phyloP scores from a whole-genome alignment of 345 rosid species.

The Bruguiera gymnorhiza region DNA sequence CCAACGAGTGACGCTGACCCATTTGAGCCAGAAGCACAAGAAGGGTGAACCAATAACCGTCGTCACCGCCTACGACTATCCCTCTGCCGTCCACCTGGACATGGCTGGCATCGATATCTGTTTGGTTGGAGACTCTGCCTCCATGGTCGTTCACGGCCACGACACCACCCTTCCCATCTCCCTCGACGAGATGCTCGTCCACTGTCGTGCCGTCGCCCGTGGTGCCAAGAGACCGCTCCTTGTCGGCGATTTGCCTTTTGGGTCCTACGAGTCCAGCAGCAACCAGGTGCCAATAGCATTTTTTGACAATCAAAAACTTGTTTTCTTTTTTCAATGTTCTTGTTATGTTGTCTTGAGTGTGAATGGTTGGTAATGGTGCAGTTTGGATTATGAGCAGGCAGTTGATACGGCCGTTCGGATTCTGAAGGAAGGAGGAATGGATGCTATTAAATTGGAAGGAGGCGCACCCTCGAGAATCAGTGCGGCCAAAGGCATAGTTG shows the following conservation, averaged over 20 bases:
- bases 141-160: constrained; percentile 95
- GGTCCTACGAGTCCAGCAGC: constrained; percentile 72
- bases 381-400: constrained; percentile 55
- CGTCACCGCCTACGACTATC: constrained; percentile 87
- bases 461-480: constrained; percentile 75
- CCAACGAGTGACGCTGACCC: constrained; percentile 61
- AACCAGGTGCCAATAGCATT: constrained; percentile 41
- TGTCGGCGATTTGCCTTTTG: constrained; percentile 92
- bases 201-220: constrained; percentile 81
- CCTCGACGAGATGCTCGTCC: constrained; percentile 91
- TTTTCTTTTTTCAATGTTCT: background rate
- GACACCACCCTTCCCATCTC: constrained; percentile 93
- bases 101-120: constrained; percentile 78
- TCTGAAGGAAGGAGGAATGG: constrained; percentile 91
- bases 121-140: constrained; percentile 86
- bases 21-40: constrained; percentile 58
- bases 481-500: constrained; percentile 81
- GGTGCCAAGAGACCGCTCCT: constrained; percentile 78
- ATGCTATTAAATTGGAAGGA: constrained; percentile 91
- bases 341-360: background rate
- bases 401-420: constrained; percentile 80
- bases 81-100: constrained; percentile 81
- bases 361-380: constrained; percentile 17
- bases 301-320: background rate
- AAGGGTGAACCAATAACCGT: constrained; percentile 64